Evolutionary conservation across 208 protist species (phyloP).

Genomic region (Acanthamoeba castellanii): DNA sequence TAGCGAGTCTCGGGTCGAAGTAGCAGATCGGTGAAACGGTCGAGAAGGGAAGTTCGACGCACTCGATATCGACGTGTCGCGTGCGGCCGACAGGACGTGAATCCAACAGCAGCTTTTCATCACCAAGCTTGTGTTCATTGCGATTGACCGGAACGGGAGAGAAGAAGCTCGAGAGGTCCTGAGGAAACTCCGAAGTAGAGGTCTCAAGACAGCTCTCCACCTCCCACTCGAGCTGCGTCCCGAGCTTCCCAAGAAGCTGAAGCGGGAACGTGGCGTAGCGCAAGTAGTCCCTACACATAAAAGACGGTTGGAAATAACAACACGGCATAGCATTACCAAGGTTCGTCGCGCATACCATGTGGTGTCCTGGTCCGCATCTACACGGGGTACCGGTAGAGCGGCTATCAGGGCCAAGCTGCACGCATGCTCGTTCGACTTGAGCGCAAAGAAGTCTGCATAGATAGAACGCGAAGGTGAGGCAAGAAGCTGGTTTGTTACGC

Average conservation of each 20-base stretch:
- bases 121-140: not conserved
- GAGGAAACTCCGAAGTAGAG: not conserved
- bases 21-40: not conserved
- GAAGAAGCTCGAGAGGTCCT: not conserved
- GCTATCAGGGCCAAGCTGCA: not conserved
- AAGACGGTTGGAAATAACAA: not conserved
- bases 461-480: not conserved
- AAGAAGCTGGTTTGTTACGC: no score
- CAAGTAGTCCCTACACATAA: conserved; percentile 4
- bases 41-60: not conserved
- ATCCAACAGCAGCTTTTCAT: not conserved
- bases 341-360: not conserved
- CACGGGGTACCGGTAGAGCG: not conserved
- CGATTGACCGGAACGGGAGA: not conserved
- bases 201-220: not conserved
- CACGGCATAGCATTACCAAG: not conserved
- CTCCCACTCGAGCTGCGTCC: not conserved
- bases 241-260: not conserved
- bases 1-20: not conserved
- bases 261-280: not conserved
- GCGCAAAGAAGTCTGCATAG: conserved; percentile 33
- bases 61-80: not conserved
- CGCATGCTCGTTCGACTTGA: conserved; percentile 33
- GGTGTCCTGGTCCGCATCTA: not conserved
- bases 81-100: not conserved